These are phyloP conservation scores for Wickerhamomyces rabaulensis DNA, from an alignment of 805 yeast genomes.

Conservation along the genomic window DNA sequence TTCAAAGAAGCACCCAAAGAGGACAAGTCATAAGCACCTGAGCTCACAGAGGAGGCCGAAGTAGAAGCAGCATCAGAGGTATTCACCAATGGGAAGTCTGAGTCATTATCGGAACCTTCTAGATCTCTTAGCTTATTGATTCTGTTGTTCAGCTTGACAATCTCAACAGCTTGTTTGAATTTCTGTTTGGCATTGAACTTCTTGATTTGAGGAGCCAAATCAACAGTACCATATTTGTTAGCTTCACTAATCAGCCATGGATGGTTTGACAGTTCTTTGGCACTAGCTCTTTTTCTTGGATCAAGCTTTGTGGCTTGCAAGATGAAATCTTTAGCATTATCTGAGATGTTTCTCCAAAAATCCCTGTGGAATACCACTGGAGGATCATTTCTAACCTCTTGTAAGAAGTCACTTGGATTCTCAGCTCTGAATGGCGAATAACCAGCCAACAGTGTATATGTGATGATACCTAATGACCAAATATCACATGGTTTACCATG, in stretches of 20 bases:
- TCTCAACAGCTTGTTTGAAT: slow-evolving; percentile 80
- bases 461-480: slow-evolving; percentile 92
- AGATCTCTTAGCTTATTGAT: slow-evolving; percentile 60
- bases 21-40: slow-evolving; percentile 17
- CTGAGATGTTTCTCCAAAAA: slow-evolving; percentile 80
- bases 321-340: slow-evolving; percentile 77
- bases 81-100: slow-evolving; percentile 25
- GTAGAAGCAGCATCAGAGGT: slow-evolving; percentile 9
- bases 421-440: slow-evolving; percentile 90
- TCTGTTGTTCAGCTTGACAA: slow-evolving; percentile 76
- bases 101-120: slow-evolving; percentile 20
- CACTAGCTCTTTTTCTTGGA: slow-evolving; percentile 66
- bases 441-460: slow-evolving; percentile 87
- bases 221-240: slow-evolving; percentile 41
- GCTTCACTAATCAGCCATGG: slow-evolving; percentile 65
- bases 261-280: slow-evolving; percentile 56
- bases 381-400: slow-evolving; percentile 66
- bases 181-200: slow-evolving; percentile 79
- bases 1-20: slow-evolving; percentile 16
- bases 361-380: slow-evolving; percentile 82
- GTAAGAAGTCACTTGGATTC: slow-evolving; percentile 70
- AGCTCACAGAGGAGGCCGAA: slow-evolving; percentile 4
- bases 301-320: slow-evolving; percentile 62
- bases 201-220: slow-evolving; percentile 76
- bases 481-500: slow-evolving; percentile 95